Percentiles rank a stretch among this genome's conserved stretches.
These are phyloP conservation scores for Amphicarpaea edgeworthii DNA, from an alignment of 306 rosid genomes.

Conservation along the genomic window DNA sequence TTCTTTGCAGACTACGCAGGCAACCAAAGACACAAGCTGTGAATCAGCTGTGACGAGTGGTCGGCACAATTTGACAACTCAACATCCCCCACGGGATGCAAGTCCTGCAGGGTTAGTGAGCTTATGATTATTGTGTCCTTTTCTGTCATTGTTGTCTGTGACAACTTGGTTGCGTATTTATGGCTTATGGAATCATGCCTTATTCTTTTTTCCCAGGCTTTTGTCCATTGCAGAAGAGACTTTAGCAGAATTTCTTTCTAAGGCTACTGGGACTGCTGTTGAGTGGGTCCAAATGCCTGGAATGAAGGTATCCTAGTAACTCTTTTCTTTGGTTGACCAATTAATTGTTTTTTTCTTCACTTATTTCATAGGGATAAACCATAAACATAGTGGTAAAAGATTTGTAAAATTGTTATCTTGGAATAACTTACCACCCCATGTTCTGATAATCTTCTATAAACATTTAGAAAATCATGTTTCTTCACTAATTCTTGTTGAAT, in stretches of 20 bases:
- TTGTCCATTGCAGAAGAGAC: conserved; percentile 99
- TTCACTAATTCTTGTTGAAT: conserved; percentile 16
- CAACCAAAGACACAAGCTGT: conserved; percentile 94
- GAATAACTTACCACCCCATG: neutral
- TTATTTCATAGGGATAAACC: conserved; percentile 1
- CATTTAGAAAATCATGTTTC: conserved; percentile 2
- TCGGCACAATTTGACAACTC: conserved; percentile 89
- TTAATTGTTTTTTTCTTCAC: conserved; percentile 25
- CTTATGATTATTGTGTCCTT: conserved; percentile 64
- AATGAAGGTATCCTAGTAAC: conserved; percentile 78
- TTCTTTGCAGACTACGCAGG: conserved; percentile 71
- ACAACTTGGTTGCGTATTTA: conserved; percentile 50
- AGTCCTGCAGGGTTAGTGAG: conserved; percentile 99
- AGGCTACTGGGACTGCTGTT: conserved; percentile 99
- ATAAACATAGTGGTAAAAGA: neutral
- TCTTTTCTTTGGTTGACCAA: neutral
- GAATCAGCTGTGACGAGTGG: conserved; percentile 96
- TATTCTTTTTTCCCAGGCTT: conserved; percentile 69
- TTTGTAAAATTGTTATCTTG: neutral
- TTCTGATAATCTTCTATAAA: neutral
- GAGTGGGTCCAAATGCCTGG: conserved; percentile 99
- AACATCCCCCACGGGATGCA: conserved; percentile 99
- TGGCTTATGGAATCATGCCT: conserved; percentile 55
- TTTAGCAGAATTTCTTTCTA: conserved; percentile 99
- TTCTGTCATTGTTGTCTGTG: conserved; percentile 53